phyloP scores from a whole-genome alignment of 2,329 filamentous ascomycete species.

The Colletotrichum sp. region DNA sequence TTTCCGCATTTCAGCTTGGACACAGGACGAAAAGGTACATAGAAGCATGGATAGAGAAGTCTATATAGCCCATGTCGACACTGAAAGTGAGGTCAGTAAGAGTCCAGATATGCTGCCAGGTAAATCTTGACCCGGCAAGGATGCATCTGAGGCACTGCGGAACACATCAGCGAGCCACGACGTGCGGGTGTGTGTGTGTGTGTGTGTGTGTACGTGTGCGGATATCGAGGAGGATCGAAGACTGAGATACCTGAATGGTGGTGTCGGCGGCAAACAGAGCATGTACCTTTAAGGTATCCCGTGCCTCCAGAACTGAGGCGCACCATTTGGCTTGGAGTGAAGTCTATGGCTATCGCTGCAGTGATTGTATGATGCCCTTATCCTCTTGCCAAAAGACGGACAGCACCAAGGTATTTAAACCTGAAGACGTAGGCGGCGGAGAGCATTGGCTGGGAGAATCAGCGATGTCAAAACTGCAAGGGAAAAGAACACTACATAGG shows the following conservation, averaged over 20 bases:
- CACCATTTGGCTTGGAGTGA: background rate
- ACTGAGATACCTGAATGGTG: background rate
- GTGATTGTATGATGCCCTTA: background rate
- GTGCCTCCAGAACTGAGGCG: background rate
- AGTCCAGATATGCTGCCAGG: background rate
- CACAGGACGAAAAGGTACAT: background rate
- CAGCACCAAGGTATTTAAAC: background rate
- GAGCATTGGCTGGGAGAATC: background rate
- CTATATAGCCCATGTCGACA: background rate
- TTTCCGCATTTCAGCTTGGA: background rate
- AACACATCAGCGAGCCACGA: background rate
- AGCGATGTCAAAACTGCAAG: background rate
- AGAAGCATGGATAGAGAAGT: background rate
- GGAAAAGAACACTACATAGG: background rate
- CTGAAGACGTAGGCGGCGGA: background rate
- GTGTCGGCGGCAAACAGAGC: background rate
- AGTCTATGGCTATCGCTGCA: background rate
- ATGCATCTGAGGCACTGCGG: background rate
- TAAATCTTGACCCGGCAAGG: background rate
- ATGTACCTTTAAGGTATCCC: background rate
- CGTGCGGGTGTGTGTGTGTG: background rate
- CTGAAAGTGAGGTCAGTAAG: background rate
- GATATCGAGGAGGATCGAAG: background rate
- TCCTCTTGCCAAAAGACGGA: background rate
- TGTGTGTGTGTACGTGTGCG: background rate